Conservation (phyloP, 2,329 filamentous ascomycete species). For the Drechslerella dactyloides region DNA sequence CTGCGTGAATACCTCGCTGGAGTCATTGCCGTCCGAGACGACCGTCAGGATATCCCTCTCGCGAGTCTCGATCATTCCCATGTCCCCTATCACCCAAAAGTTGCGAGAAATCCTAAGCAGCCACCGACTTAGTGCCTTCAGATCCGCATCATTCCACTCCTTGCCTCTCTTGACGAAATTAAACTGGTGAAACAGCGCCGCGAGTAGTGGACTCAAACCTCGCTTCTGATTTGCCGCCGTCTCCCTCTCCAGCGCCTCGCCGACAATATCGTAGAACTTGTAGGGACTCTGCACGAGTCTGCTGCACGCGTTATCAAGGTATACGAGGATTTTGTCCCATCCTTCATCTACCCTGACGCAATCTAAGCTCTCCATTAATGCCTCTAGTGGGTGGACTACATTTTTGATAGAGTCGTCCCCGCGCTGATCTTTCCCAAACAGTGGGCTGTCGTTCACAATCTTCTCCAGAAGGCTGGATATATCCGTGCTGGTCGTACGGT, state of each 20-base stretch:
- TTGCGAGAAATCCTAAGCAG: conserved; percentile 29
- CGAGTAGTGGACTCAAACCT: conserved; percentile 20
- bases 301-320: conserved; percentile 44
- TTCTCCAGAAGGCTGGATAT: conserved; percentile 27
- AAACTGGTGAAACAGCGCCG: conserved; percentile 44
- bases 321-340: conserved; percentile 34
- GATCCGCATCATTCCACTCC: conserved; percentile 8
- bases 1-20: conserved; percentile 24
- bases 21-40: background rate
- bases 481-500: conserved; percentile 8
- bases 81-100: conserved; percentile 32
- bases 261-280: conserved; percentile 48
- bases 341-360: conserved; percentile 10
- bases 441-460: conserved; percentile 37
- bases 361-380: conserved; percentile 37
- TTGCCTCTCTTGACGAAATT: conserved; percentile 36
- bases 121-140: conserved; percentile 24
- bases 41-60: conserved; percentile 3
- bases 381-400: conserved; percentile 27
- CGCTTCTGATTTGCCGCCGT: background rate
- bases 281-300: conserved; percentile 38
- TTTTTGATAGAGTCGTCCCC: background rate
- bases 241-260: conserved; percentile 7
- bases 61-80: conserved; percentile 9
- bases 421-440: conserved; percentile 25